Conservation (phyloP, 1,284 basidiomycete species). For the Cutaneotrichosporon spelunceum region DNA sequence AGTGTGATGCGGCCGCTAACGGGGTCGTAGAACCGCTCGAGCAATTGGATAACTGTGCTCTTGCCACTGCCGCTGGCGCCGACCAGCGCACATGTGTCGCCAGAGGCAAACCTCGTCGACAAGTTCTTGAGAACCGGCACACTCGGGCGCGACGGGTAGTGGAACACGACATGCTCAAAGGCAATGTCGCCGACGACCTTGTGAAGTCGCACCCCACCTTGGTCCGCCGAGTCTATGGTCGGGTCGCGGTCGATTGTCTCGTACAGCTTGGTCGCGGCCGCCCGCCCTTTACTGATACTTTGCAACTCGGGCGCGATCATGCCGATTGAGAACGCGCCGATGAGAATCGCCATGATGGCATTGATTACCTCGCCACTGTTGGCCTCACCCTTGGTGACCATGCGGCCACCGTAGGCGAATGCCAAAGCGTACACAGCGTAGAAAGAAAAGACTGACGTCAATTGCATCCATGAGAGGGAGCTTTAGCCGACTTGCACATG, state of each 20-base stretch:
- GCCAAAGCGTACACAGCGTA: conserved; percentile 57
- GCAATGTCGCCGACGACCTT: conserved; percentile 70
- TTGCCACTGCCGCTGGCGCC: conserved; percentile 89
- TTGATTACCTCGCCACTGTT: conserved; percentile 69
- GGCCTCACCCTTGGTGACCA: conserved; percentile 54
- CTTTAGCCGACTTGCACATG: conserved; percentile 37
- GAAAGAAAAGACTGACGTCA: conserved; percentile 63
- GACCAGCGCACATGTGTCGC: conserved; percentile 77
- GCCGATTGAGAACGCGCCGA: conserved; percentile 82
- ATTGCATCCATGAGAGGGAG: conserved; percentile 56
- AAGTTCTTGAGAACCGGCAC: conserved; percentile 77
- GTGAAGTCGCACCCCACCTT: conserved; percentile 68
- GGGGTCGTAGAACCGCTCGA: conserved; percentile 88
- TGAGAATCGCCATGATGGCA: conserved; percentile 77
- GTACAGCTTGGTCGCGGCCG: conserved; percentile 90
- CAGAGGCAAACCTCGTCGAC: conserved; percentile 51
- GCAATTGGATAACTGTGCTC: conserved; percentile 66
- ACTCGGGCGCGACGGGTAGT: conserved; percentile 82
- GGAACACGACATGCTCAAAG: conserved; percentile 76
- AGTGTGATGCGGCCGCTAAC: conserved; percentile 66
- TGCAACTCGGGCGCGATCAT: conserved; percentile 66
- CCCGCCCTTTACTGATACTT: conserved; percentile 76
- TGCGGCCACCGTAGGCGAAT: conserved; percentile 52
- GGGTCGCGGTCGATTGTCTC: conserved; percentile 81
- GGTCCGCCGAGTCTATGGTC: conserved; percentile 74